Percentiles rank a stretch among this genome's conserved stretches.
phyloP scores from a whole-genome alignment of 2,329 filamentous ascomycete species.

The Neofusicoccum ribis region DNA sequence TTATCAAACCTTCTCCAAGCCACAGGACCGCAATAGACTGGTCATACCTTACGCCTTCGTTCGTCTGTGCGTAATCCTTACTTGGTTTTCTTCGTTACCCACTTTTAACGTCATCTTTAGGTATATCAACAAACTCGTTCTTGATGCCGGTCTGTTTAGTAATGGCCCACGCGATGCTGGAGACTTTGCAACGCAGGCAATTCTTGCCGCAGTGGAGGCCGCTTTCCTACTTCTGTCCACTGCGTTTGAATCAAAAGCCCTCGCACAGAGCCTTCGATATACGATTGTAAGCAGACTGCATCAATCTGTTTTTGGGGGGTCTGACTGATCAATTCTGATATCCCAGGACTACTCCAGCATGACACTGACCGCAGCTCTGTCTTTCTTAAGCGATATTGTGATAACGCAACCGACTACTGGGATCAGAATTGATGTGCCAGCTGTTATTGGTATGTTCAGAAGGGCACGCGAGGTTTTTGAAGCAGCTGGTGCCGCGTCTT shows the following conservation, averaged over 20 bases:
- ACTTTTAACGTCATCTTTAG: neutral
- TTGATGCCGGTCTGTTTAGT: neutral
- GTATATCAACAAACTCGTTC: neutral
- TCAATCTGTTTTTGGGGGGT: neutral
- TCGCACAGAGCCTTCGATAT: neutral
- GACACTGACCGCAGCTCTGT: neutral
- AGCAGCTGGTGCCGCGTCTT: neutral
- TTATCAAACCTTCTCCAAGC: neutral
- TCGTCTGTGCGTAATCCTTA: neutral
- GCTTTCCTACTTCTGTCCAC: neutral
- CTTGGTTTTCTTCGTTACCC: too few relatives aligned
- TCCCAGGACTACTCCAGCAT: slow-evolving; percentile 1
- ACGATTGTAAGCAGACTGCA: neutral
- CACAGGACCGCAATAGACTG: neutral
- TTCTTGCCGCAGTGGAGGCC: neutral
- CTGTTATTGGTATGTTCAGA: neutral
- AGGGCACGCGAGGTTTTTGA: neutral
- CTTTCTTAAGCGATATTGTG: neutral
- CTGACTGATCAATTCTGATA: neutral
- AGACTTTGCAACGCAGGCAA: neutral
- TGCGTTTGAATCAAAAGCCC: neutral
- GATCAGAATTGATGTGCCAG: neutral
- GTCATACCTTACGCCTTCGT: neutral
- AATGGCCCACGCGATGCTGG: too few relatives aligned
- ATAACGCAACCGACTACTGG: neutral